A percentile compares a stretch with the other conserved stretches of the same genome.
phyloP scores from a whole-genome alignment of 177 flowering plant species.

The Telopea speciosissima region DNA sequence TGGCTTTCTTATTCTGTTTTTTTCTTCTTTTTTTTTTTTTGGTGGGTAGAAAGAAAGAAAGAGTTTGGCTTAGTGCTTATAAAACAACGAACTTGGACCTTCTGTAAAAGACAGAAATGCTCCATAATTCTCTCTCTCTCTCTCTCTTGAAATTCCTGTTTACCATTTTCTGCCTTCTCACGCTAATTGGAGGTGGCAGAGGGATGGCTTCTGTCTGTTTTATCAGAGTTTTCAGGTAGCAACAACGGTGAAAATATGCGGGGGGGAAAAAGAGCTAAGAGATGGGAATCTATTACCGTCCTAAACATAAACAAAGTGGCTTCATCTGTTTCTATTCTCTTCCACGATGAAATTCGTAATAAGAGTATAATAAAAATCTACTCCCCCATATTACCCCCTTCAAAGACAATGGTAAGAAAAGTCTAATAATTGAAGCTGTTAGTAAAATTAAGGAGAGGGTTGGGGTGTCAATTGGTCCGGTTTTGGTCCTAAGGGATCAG shows the following conservation, averaged over 20 bases:
- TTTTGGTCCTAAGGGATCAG: too few relatives aligned
- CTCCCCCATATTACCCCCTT: too few relatives aligned
- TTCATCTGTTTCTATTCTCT: too few relatives aligned
- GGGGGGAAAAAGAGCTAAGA: too few relatives aligned
- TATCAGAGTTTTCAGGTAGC: constrained; percentile 32
- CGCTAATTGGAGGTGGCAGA: constrained; percentile 32
- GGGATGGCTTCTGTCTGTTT: constrained; percentile 37
- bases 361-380: too few relatives aligned
- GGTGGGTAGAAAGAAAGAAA: constrained; percentile 19
- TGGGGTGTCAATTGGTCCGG: too few relatives aligned
- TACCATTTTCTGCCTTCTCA: constrained; percentile 7
- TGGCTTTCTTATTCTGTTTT: constrained; percentile 18
- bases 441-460: too few relatives aligned
- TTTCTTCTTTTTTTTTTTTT: background rate
- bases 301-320: constrained; percentile 1
- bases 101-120: constrained; percentile 39
- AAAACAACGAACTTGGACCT: constrained; percentile 53
- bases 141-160: constrained; percentile 4
- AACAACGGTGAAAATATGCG: constrained; percentile 28
- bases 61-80: constrained; percentile 30
- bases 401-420: background rate
- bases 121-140: constrained; percentile 28
- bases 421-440: too few relatives aligned
- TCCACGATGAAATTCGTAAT: too few relatives aligned
- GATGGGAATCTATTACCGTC: constrained; percentile 11